phyloP scores from a whole-genome alignment of 1,139 yeast species.

The Taphrina populina region DNA sequence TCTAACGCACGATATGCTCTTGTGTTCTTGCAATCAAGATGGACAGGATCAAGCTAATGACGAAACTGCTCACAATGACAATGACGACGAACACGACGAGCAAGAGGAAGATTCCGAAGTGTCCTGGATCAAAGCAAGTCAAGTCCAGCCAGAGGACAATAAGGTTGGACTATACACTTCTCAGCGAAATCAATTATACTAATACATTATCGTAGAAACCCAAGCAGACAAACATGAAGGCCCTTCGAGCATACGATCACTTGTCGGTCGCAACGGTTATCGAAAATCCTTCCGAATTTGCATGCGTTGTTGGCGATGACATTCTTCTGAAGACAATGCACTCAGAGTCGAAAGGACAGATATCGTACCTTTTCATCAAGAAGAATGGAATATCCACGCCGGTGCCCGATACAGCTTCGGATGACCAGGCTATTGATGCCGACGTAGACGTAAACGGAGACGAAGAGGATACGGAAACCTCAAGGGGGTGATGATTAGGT shows the following conservation, averaged over 20 bases:
- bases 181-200: background rate
- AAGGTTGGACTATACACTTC: background rate
- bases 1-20: slow-evolving; percentile 80
- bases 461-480: background rate
- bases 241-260: slow-evolving; percentile 14
- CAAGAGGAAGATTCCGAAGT: background rate
- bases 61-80: slow-evolving; percentile 34
- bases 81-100: background rate
- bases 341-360: background rate
- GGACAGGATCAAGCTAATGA: slow-evolving; percentile 35
- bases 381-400: slow-evolving; percentile 11
- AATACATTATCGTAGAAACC: slow-evolving; percentile 1
- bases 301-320: slow-evolving; percentile 8
- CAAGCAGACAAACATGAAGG: slow-evolving; percentile 16
- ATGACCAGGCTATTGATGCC: too few relatives aligned
- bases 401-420: too few relatives aligned
- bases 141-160: slow-evolving; percentile 9
- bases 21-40: slow-evolving; percentile 57
- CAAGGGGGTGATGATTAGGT: background rate
- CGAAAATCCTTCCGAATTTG: background rate
- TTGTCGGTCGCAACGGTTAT: background rate
- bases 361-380: slow-evolving; percentile 14
- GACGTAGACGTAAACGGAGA: background rate
- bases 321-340: background rate
- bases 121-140: slow-evolving; percentile 17